phyloP scores from a whole-genome alignment of 2,329 filamentous ascomycete species.

The Venturia asperata region DNA sequence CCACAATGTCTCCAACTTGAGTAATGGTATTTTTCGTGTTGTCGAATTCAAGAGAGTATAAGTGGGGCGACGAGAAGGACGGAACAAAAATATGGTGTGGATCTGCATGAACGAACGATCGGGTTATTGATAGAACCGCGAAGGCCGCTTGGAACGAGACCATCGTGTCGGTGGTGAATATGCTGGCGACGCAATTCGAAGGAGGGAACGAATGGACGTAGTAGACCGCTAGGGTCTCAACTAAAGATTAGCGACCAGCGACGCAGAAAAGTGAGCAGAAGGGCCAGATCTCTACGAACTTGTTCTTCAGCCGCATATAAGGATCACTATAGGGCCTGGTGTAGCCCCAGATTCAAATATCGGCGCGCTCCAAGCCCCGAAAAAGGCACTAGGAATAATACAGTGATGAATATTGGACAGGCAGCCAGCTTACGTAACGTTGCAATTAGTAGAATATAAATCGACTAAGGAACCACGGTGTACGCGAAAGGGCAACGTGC shows the following conservation, averaged over 20 bases:
- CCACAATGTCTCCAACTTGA: slow-evolving; percentile 71
- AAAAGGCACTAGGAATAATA: not conserved
- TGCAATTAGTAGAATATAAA: not conserved
- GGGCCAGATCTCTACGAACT: not conserved
- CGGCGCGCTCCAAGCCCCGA: not conserved
- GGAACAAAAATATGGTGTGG: slow-evolving; percentile 88
- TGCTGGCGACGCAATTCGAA: not conserved
- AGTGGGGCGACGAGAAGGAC: slow-evolving; percentile 83
- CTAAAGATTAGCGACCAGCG: not conserved
- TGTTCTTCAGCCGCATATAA: not conserved
- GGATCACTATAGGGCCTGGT: not conserved
- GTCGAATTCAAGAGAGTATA: slow-evolving; percentile 84
- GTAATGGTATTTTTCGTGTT: slow-evolving; percentile 68
- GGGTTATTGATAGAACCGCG: not conserved
- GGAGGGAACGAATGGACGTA: not conserved
- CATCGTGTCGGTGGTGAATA: not conserved
- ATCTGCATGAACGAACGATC: slow-evolving; percentile 47
- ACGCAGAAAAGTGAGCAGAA: not conserved
- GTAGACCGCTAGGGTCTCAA: not conserved
- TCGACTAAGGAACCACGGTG: not conserved
- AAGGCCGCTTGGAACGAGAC: not conserved
- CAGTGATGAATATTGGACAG: not conserved
- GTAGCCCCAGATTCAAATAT: not conserved
- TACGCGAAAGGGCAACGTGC: not conserved
- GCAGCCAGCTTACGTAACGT: not conserved